Percentiles rank a stretch among this genome's conserved stretches.
Conservation (phyloP, 176 grass and related monocot species). For the Aegilops longissima region DNA sequence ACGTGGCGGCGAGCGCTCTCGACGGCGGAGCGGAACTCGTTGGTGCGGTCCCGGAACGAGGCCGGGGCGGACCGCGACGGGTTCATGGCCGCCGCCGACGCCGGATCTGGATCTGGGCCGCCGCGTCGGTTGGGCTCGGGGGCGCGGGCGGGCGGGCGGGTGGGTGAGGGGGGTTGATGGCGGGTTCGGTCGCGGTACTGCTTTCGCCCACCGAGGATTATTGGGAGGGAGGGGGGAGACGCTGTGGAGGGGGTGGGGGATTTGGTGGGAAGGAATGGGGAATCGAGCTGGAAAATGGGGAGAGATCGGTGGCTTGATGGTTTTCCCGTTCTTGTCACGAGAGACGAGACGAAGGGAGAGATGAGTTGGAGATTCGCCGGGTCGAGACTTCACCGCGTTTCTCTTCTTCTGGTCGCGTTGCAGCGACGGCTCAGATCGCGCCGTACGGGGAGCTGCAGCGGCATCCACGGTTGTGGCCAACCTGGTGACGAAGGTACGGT, state of each 20-base stretch:
- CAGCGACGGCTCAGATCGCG: neutral
- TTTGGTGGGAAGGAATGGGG: conserved; percentile 18
- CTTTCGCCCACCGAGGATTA: neutral
- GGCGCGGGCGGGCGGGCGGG: neutral
- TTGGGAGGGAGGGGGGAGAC: neutral
- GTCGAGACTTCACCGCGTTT: too few species aligned
- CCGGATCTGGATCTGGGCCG: conserved; percentile 47
- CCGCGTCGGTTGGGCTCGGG: conserved; percentile 14
- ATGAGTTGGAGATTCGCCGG: neutral
- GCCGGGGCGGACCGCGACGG: conserved; percentile 55
- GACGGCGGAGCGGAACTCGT: conserved; percentile 79
- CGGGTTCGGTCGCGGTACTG: neutral
- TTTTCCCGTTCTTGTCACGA: neutral
- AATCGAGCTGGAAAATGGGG: conserved; percentile 16
- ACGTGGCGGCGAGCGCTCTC: conserved; percentile 64
- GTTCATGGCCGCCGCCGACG: conserved; percentile 45
- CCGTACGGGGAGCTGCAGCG: neutral
- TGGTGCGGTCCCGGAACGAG: conserved; percentile 86
- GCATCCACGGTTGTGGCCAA: neutral
- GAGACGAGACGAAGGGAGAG: neutral
- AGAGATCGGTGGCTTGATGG: neutral
- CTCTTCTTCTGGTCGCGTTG: neutral
- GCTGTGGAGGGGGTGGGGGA: neutral
- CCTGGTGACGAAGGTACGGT: neutral
- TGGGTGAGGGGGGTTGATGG: neutral